Conservation (phyloP, 2,329 filamentous ascomycete genomes). For the Fusarium annulatum region DNA sequence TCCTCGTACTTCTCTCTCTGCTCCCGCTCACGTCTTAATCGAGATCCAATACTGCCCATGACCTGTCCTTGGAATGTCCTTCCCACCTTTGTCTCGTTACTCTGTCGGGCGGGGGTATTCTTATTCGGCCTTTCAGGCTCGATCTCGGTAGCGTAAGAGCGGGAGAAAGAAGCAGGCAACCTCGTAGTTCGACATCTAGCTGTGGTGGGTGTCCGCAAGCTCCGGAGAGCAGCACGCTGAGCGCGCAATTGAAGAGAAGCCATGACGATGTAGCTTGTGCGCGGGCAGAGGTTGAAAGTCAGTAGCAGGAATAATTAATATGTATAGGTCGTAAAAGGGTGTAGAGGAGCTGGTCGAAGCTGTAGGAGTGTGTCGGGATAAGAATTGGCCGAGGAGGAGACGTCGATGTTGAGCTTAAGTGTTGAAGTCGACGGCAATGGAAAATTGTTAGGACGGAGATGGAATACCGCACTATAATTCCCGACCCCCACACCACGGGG, state of each 20-base stretch:
- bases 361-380: not conserved
- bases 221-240: slow-evolving; percentile 47
- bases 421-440: slow-evolving; percentile 39
- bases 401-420: slow-evolving; percentile 34
- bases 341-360: not conserved
- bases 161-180: slow-evolving; percentile 30
- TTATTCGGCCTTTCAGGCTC: slow-evolving; percentile 50
- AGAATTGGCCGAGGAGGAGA: slow-evolving; percentile 13
- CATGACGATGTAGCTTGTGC: slow-evolving; percentile 33
- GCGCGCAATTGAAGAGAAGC: slow-evolving; percentile 50
- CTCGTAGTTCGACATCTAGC: slow-evolving; percentile 26
- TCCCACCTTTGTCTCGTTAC: slow-evolving; percentile 53
- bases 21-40: slow-evolving; percentile 64
- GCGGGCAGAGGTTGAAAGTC: slow-evolving; percentile 13
- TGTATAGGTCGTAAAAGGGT: not conserved
- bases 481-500: slow-evolving; percentile 34
- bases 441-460: slow-evolving; percentile 46
- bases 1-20: slow-evolving; percentile 63
- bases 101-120: slow-evolving; percentile 43
- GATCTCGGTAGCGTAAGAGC: slow-evolving; percentile 51
- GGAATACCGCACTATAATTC: slow-evolving; percentile 40
- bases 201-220: slow-evolving; percentile 40
- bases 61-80: slow-evolving; percentile 68
- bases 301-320: slow-evolving; percentile 9
- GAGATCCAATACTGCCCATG: slow-evolving; percentile 66